Conservation (phyloP, 352 stramenopile genomes). For the Globisporangium uncinulatum region DNA sequence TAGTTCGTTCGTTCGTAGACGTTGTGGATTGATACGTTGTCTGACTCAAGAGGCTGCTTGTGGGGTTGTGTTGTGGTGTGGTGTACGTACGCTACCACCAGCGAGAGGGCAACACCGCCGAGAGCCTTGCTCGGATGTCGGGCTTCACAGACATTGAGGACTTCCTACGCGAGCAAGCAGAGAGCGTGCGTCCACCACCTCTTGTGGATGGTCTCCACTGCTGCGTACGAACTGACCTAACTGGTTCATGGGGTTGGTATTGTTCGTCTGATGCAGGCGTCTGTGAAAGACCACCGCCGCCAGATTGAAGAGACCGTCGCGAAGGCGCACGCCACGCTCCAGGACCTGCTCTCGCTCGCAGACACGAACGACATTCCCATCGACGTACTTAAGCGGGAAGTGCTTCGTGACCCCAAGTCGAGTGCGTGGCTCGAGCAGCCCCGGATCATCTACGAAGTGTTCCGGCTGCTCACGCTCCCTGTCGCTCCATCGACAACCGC, state of each 20-base stretch:
- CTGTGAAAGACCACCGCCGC: slow-evolving; percentile 75
- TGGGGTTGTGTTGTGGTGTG: too few relatives aligned
- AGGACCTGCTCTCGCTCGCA: slow-evolving; percentile 60
- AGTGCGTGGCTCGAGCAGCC: slow-evolving; percentile 69
- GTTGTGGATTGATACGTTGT: too few relatives aligned
- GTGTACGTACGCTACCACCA: slow-evolving; percentile 10
- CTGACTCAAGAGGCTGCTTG: too few relatives aligned
- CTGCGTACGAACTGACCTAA: not conserved
- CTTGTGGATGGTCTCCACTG: too few relatives aligned
- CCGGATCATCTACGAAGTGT: slow-evolving; percentile 79
- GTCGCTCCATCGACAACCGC: slow-evolving; percentile 19
- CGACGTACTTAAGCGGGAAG: slow-evolving; percentile 73
- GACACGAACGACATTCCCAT: slow-evolving; percentile 61
- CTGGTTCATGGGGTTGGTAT: not conserved
- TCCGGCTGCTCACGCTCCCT: slow-evolving; percentile 57
- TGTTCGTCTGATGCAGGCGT: slow-evolving; percentile 41
- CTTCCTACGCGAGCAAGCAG: slow-evolving; percentile 68
- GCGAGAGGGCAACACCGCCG: slow-evolving; percentile 72
- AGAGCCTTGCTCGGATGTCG: slow-evolving; percentile 50
- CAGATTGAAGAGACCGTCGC: slow-evolving; percentile 80
- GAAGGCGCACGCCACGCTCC: slow-evolving; percentile 46
- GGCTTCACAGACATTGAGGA: slow-evolving; percentile 72
- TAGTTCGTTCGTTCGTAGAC: too few relatives aligned
- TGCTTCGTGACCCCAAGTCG: slow-evolving; percentile 67
- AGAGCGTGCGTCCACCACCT: slow-evolving; percentile 50